Evolutionary conservation across 495 filamentous ascomycete species (phyloP).

Genomic region (Cryomyces antarcticus): DNA sequence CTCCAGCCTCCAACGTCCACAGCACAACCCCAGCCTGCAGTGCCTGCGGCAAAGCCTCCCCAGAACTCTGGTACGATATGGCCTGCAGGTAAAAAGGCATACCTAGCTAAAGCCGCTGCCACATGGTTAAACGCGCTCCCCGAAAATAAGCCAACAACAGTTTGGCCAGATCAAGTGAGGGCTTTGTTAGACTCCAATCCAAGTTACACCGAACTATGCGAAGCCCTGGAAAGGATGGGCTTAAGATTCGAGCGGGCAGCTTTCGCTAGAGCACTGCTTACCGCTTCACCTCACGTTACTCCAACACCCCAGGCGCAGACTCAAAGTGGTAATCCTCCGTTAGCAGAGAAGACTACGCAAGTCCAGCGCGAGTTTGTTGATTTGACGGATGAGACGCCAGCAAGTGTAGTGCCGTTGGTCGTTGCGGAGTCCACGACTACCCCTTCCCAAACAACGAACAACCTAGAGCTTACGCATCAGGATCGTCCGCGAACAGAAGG

Average conservation of each 20-base stretch:
- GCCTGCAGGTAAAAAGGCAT: conserved; percentile 17
- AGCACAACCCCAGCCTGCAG: not conserved
- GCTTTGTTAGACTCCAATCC: conserved; percentile 26
- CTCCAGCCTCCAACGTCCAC: not conserved
- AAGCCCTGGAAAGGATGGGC: conserved; percentile 24
- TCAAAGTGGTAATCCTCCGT: too few species aligned
- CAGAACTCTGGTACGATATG: conserved; percentile 12
- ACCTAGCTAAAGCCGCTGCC: conserved; percentile 13
- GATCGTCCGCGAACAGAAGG: too few species aligned
- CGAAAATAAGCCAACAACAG: conserved; percentile 10
- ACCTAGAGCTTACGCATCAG: too few species aligned
- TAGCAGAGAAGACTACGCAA: too few species aligned
- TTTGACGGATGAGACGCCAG: too few species aligned
- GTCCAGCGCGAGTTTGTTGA: too few species aligned
- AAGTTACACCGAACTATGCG: conserved; percentile 28
- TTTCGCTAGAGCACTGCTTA: conserved; percentile 26
- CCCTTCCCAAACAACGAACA: too few species aligned
- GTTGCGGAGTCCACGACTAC: too few species aligned
- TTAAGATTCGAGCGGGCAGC: conserved; percentile 23
- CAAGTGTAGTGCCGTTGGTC: too few species aligned
- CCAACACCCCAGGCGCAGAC: not conserved
- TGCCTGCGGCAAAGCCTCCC: not conserved
- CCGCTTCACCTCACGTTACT: conserved; percentile 22
- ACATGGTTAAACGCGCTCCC: conserved; percentile 11
- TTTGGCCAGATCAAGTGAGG: conserved; percentile 15